Evolutionary conservation across 164 flowering plant genomes (phyloP).

Genomic region (Chimonanthus salicifolius): DNA sequence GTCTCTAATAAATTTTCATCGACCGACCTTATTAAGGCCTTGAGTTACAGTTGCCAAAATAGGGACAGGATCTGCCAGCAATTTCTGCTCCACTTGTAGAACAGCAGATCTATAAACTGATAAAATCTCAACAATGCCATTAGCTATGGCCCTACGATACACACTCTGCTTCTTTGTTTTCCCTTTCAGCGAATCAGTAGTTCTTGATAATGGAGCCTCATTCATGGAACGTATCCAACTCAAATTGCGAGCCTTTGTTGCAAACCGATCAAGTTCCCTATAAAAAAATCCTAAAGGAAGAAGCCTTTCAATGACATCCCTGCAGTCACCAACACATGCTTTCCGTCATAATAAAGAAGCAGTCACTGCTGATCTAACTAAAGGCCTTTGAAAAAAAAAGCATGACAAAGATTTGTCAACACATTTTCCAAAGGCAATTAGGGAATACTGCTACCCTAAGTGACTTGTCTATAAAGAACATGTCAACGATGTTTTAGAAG

Average conservation of each 20-base stretch:
- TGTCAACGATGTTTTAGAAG: too few species aligned
- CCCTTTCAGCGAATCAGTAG: constrained; percentile 27
- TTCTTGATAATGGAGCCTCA: constrained; percentile 30
- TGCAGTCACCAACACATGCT: constrained; percentile 26
- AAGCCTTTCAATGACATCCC: constrained; percentile 83
- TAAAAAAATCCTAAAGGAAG: constrained; percentile 80
- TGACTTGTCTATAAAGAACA: too few species aligned
- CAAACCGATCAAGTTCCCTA: constrained; percentile 80
- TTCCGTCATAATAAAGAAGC: not conserved
- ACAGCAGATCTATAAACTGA: constrained; percentile 88
- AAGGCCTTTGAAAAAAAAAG: too few species aligned
- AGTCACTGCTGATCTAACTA: too few species aligned
- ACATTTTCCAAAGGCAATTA: too few species aligned
- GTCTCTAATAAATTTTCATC: not conserved
- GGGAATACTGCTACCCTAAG: too few species aligned
- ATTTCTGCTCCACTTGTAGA: constrained; percentile 80
- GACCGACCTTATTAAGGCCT: constrained; percentile 81
- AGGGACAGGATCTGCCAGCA: constrained; percentile 80
- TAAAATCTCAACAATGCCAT: constrained; percentile 88
- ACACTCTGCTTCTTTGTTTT: constrained; percentile 48
- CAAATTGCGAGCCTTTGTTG: constrained; percentile 65
- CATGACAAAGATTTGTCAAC: too few species aligned
- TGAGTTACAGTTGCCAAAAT: constrained; percentile 83
- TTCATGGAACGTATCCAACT: constrained; percentile 73
- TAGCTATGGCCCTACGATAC: constrained; percentile 85